Evolutionary conservation across 495 filamentous ascomycete species (phyloP), one percentile per base, ranked within the genome.

Genomic region (Tuber microsphaerosporum): DNA sequence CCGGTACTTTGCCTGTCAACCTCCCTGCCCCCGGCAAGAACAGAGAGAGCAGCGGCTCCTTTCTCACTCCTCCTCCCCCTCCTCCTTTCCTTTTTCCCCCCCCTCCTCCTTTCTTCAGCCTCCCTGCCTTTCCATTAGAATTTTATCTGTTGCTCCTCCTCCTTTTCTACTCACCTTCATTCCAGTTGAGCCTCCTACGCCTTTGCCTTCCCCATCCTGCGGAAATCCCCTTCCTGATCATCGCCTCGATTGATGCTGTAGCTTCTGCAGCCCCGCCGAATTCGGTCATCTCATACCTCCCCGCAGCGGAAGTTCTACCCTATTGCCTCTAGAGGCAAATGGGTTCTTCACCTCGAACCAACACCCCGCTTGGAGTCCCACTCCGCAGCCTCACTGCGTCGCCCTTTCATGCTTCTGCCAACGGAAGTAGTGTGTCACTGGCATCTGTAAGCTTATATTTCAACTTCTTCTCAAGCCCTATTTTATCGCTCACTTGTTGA

Each of bases 281-380:
- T 65, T 34, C 56, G 56, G 56, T 65, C 56, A 34, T 65, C 26
- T 34, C 56, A 75, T 16, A 31, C 75, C 34, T 46, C 39, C 70
- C 41, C 72, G 42, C 44, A 19, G 31, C 46, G 42, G 56, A 51
- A 51, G 48, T 20, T 69, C 45, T 44, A 14, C 61, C 41, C 34
- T 68, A 14, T 39, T 74, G 65, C 51, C 73, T 71, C 31, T 79
- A 74, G 51, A 42, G 69, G 77, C 41, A 70, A 75, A 79, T 79
- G 77, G 76, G 76, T 75, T 72, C 77, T 79, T 74, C 77, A 34
- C 71, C 79, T 71, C 70, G 79, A 48, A 75, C 78, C 65, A 75
- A 78, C 74, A 78, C 79, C 74, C 80, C 80, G 48, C 79, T 75
- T 73, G 80, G 76, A 44, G 78, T 76, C 73, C 80, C 80, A 34